Evolutionary conservation across 2,329 filamentous ascomycete species (phyloP), one percentile per base, ranked within the genome.

Genomic region (Cercospora sesami): DNA sequence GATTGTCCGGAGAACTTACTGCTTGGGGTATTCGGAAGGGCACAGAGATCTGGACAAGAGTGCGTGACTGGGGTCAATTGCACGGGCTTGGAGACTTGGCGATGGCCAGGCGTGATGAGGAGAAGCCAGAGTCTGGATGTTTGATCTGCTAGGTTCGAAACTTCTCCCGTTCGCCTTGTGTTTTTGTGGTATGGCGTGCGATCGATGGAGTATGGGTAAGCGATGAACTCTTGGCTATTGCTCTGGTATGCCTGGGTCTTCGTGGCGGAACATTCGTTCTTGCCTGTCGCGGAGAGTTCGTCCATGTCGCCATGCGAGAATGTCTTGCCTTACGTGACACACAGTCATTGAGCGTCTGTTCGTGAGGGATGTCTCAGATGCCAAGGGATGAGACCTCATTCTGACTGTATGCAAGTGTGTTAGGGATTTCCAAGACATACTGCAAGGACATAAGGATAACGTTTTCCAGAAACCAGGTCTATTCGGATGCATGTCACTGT

Each of bases 401-500:
- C 23, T 8, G 12, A 30, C 23, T n/a, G 12, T 26, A n/a, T 42
- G 36, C 36, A 42, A 42, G 36, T n/a, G 48, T 26, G 9, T 14
- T 48, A 48, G 45, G 18, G 45, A 23, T n/a, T 55, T 55, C 48
- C 21, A 55, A 28, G 36, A 55, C 48, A 55, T n/a, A 9, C 48
- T 26, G 48, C 48, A 55, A 55, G 48, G 48, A 55, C 48, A 26
- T 8, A 16, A 6, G 48, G 48, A n/a, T 9, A 30, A 30, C 23
- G 48, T 55, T 55, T 28, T 55, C 48, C 48, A 26, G 14, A 55
- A 28, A 55, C 48, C 48, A 55, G 48, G 48, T 55, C 48, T 55
- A 14, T 30, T 14, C 48, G 14, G 12, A n/a, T 9, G 48, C 23
- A 55, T 26, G 48, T 5, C 23, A 8, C 48, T 26, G 12, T 53